Evolutionary conservation across 345 rosid genomes (phyloP).

Genomic region (Erodium maritimum): DNA sequence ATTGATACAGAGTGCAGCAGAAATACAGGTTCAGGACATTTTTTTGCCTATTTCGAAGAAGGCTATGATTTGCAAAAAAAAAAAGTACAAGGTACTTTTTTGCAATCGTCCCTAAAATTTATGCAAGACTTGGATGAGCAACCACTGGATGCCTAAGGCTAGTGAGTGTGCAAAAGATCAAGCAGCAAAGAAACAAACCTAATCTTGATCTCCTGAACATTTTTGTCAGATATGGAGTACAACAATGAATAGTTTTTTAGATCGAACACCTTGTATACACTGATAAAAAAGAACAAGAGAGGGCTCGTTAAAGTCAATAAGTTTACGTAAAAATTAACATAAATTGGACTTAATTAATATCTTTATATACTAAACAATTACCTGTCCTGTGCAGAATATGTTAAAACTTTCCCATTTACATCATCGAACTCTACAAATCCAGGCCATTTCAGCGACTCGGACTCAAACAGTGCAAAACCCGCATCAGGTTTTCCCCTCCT

Average conservation of each 20-base stretch:
- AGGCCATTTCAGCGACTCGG: constrained; percentile 83
- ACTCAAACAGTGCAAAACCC: constrained; percentile 76
- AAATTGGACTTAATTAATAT: not conserved
- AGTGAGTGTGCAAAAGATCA: not conserved
- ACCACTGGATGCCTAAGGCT: too few relatives aligned
- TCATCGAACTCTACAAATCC: constrained; percentile 90
- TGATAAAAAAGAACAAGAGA: constrained; percentile 13
- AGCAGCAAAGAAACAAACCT: constrained; percentile 18
- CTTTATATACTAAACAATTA: constrained; percentile 5
- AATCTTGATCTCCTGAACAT: constrained; percentile 47
- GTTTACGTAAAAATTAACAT: not conserved
- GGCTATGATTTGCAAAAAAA: too few relatives aligned
- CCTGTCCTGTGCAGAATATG: constrained; percentile 80
- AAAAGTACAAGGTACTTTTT: too few relatives aligned
- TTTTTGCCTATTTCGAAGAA: too few relatives aligned
- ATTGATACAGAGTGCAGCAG: too few relatives aligned
- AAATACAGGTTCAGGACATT: too few relatives aligned
- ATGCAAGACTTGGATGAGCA: too few relatives aligned
- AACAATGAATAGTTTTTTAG: constrained; percentile 44
- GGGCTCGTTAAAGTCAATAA: constrained; percentile 5
- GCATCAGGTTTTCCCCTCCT: constrained; percentile 58
- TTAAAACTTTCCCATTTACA: constrained; percentile 77
- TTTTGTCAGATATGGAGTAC: constrained; percentile 40
- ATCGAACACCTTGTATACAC: constrained; percentile 52
- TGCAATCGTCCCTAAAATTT: too few relatives aligned